These are phyloP conservation scores for Colletotrichum simmondsii DNA, from an alignment of 2,329 filamentous ascomycete species.

Conservation along the genomic window DNA sequence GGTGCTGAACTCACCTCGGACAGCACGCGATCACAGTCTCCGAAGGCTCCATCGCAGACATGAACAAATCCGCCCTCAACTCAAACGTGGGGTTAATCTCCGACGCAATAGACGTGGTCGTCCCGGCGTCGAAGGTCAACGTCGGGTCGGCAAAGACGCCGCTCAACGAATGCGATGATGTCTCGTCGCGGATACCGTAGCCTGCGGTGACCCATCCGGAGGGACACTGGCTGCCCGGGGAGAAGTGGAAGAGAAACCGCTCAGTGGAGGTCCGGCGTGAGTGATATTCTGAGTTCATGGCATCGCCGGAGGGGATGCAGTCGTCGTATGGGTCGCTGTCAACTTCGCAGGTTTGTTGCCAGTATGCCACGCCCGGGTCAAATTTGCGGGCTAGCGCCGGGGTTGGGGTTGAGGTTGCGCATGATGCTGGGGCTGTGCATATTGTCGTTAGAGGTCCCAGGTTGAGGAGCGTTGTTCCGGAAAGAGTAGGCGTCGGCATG, in stretches of 20 bases:
- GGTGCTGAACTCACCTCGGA: too few relatives aligned
- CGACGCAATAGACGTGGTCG: too few relatives aligned
- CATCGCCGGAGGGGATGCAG: too few relatives aligned
- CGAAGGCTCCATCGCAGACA: too few relatives aligned
- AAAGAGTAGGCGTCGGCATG: not conserved
- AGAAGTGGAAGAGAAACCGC: not conserved
- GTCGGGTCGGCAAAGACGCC: not conserved
- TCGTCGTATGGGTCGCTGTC: too few relatives aligned
- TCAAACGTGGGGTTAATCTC: too few relatives aligned
- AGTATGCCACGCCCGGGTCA: too few relatives aligned
- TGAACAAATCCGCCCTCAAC: too few relatives aligned
- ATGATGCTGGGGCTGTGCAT: not conserved
- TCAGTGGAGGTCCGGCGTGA: not conserved
- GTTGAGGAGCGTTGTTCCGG: not conserved
- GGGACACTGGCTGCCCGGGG: constrained; percentile 1
- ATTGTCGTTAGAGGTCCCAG: not conserved
- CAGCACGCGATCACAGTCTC: too few relatives aligned
- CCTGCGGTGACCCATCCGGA: constrained; percentile 3
- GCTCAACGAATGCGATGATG: not conserved
- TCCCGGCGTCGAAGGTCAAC: not conserved
- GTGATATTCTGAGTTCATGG: too few relatives aligned
- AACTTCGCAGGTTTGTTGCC: too few relatives aligned
- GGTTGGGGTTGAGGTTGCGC: not conserved
- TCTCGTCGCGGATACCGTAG: not conserved
- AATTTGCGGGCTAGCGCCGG: too few relatives aligned